phyloP scores from a whole-genome alignment of 1,284 basidiomycete species.

The Bondarzewia mesenterica region DNA sequence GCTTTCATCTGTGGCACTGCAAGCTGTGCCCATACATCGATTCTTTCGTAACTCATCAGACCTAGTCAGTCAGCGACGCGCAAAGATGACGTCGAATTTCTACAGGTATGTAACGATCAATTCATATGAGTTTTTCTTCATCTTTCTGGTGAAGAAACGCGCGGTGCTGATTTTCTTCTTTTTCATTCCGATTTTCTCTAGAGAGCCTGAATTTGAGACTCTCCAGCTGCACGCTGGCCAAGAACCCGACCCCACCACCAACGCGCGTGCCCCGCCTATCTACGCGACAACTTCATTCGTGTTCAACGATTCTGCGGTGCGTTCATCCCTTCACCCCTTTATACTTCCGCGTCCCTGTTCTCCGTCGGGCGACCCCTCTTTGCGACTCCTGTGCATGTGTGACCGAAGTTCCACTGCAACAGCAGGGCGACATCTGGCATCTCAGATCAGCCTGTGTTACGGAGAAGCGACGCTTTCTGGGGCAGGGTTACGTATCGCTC shows the following conservation, averaged over 20 bases:
- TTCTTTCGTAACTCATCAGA: not conserved
- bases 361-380: not conserved
- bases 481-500: no score
- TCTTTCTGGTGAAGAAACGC: no score
- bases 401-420: no score
- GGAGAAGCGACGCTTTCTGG: no score
- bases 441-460: no score
- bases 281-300: slow-evolving; percentile 74
- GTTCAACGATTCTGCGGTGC: slow-evolving; percentile 70
- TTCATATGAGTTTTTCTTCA: not conserved
- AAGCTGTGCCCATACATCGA: not conserved
- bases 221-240: slow-evolving; percentile 83
- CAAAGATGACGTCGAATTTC: not conserved
- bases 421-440: not conserved
- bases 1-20: not conserved
- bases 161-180: not conserved
- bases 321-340: slow-evolving; percentile 1
- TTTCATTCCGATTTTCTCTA: slow-evolving; percentile 18
- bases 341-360: not conserved
- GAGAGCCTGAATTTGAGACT: slow-evolving; percentile 73
- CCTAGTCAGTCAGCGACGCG: not conserved
- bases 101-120: not conserved
- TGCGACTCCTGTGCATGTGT: no score
- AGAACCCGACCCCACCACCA: slow-evolving; percentile 59
- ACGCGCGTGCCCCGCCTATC: slow-evolving; percentile 79